phyloP scores from a whole-genome alignment of 1,139 yeast species.

The Zygoascus meyerae region DNA sequence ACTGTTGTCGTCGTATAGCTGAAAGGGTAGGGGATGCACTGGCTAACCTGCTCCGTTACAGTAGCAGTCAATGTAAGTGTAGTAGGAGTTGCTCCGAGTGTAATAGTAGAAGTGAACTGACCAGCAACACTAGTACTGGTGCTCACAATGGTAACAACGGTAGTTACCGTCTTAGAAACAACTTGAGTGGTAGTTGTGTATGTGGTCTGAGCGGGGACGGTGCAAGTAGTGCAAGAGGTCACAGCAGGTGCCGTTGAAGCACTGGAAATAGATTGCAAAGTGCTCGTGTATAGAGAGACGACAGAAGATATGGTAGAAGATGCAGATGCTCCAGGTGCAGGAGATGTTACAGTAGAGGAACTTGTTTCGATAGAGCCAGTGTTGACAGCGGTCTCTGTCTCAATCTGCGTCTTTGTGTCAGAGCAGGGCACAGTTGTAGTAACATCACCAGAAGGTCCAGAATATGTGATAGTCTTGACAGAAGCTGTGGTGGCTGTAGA shows the following conservation, averaged over 20 bases:
- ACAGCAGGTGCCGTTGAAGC: neutral
- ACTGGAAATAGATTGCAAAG: neutral
- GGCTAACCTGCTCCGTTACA: slow-evolving; percentile 2
- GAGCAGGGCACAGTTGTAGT: too few species aligned
- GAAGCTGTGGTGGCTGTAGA: too few species aligned
- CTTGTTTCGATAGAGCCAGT: too few species aligned
- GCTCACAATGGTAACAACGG: neutral
- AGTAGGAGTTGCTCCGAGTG: neutral
- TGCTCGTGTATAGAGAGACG: neutral
- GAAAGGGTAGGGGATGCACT: neutral
- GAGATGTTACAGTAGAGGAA: too few species aligned
- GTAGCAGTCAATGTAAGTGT: slow-evolving; percentile 4
- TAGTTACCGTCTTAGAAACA: slow-evolving; percentile 3
- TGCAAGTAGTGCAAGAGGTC: slow-evolving; percentile 1
- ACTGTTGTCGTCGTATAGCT: neutral
- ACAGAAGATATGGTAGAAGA: neutral
- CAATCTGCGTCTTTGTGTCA: too few species aligned
- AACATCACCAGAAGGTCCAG: too few species aligned
- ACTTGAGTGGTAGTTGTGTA: neutral
- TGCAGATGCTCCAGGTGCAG: neutral
- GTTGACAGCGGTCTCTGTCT: too few species aligned
- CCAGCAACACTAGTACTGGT: neutral
- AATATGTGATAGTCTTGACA: too few species aligned
- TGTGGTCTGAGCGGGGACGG: neutral
- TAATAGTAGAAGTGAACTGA: neutral